Evolutionary conservation across 177 flowering plant species (phyloP).

Genomic region (Vitis hybrid): DNA sequence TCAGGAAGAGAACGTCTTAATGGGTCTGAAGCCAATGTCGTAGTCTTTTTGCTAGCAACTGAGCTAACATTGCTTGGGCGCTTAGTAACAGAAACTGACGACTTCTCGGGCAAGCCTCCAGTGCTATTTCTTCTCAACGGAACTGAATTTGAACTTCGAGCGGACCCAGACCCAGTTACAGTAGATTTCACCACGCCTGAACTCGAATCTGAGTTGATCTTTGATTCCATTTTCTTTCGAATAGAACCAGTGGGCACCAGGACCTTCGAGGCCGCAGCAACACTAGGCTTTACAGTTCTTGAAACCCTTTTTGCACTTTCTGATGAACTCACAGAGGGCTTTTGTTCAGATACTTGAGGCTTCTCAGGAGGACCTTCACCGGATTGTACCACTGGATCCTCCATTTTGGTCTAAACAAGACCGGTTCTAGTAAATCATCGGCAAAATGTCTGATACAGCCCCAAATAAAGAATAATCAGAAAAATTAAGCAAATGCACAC

Average conservation of each 20-base stretch:
- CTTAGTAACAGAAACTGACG: conserved; percentile 27
- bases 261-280: conserved; percentile 17
- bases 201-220: conserved; percentile 16
- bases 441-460: conserved; percentile 1
- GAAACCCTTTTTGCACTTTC: conserved; percentile 22
- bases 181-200: conserved; percentile 25
- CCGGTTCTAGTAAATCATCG: not conserved
- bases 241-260: conserved; percentile 13
- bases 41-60: conserved; percentile 23
- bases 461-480: not conserved
- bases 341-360: conserved; percentile 17
- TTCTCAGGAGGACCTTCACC: conserved; percentile 13
- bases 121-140: conserved; percentile 76
- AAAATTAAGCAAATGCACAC: not conserved
- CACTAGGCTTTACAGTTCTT: conserved; percentile 22
- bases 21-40: conserved; percentile 38
- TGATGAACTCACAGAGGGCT: conserved; percentile 1
- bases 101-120: conserved; percentile 67
- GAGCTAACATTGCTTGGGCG: conserved; percentile 21
- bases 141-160: conserved; percentile 34
- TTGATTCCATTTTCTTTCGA: conserved; percentile 30
- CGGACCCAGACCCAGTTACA: conserved; percentile 18
- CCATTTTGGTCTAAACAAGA: conserved; percentile 10
- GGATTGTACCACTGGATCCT: conserved; percentile 13
- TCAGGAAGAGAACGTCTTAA: conserved; percentile 56